Base-by-base conservation (phyloP, 1,139 yeast genomes). In the Yamadazyma kanchanaburiensis region DNA sequence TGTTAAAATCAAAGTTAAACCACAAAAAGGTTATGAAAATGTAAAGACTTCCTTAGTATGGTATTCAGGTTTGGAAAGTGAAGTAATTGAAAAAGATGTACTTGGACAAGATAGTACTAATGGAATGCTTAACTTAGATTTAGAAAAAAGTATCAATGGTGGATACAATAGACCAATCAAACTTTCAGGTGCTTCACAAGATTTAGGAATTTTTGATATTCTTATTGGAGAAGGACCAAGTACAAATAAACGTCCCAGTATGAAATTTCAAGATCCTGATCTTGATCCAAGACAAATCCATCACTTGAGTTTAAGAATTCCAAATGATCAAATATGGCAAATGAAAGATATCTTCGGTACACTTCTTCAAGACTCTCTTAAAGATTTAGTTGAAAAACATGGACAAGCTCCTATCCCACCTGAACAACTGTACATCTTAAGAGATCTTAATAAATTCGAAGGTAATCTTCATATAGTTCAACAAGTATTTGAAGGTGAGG, bases 401-500 rank as follows among this genome's bases (percentile, higher is more conserved):
- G 64, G 60, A 3, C 43, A 53, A 2, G 53, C 48, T 2, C 35
- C 47, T 1, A 37, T 70, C 12, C 75, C 80, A 1, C 68, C 80
- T 0, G 64, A 60, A 18, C 79, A 74, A 42, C 54, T 70, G 2
- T 75, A 75, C 33, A 58, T 77, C 4, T 40, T 88, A 19, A 69
- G 86, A 44, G 81, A 87, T 48, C 41, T 78, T 19, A 72, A 74
- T 32, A 56, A 64, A 14, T 80, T 78, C 42, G 74, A 74, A 40
- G 96, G 96, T 1, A 87, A 87, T 49, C 54, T 85, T 38, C 96
- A 89, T 52, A 71, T 74, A 38, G 58, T 88, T 15, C 96, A 91
- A 56, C 80, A 84, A 46, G 65, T 80, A 0, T 91, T 77, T 48
- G 61, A 70, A 43, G 94, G 95, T 1, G 63, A 63, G n/a, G 82